These are phyloP conservation scores for Hevea brasiliensis DNA, from an alignment of 345 rosid species.

Conservation along the genomic window DNA sequence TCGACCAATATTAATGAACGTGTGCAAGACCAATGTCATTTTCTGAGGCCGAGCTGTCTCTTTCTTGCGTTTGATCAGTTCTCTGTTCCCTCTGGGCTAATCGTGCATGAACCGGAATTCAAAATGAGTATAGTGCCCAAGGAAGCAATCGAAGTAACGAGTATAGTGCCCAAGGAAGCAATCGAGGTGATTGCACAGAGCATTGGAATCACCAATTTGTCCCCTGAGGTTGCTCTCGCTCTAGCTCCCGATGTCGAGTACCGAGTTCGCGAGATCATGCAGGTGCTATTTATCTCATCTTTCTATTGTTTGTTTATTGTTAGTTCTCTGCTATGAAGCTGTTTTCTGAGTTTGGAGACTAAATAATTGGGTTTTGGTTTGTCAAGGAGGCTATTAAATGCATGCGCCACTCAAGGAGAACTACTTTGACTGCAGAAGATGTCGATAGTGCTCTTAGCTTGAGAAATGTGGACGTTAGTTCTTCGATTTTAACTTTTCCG, in stretches of 20 bases:
- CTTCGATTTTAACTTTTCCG: background rate
- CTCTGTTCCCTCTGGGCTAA: background rate
- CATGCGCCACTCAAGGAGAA: conserved; percentile 85
- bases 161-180: conserved; percentile 66
- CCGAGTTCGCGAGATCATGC: conserved; percentile 84
- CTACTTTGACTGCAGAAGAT: conserved; percentile 57
- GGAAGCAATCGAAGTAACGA: conserved; percentile 44
- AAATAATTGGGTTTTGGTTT: background rate
- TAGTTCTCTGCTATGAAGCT: background rate
- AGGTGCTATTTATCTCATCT: conserved; percentile 38
- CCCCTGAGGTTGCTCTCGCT: conserved; percentile 63
- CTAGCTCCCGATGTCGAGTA: conserved; percentile 85
- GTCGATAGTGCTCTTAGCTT: conserved; percentile 75
- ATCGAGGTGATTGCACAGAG: conserved; percentile 87
- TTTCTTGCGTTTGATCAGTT: background rate
- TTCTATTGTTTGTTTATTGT: background rate
- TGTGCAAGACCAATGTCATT: background rate
- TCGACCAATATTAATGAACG: background rate
- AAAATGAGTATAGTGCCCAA: conserved; percentile 47
- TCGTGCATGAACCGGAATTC: background rate
- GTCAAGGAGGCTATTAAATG: conserved; percentile 80
- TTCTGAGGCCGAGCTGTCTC: background rate
- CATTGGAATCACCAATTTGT: conserved; percentile 66
- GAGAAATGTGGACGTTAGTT: conserved; percentile 70
- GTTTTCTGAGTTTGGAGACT: background rate